Percentiles rank a stretch among this genome's conserved stretches.
Evolutionary conservation across 1,139 yeast species (phyloP).

Genomic region (Zygoascus hellenicus): DNA sequence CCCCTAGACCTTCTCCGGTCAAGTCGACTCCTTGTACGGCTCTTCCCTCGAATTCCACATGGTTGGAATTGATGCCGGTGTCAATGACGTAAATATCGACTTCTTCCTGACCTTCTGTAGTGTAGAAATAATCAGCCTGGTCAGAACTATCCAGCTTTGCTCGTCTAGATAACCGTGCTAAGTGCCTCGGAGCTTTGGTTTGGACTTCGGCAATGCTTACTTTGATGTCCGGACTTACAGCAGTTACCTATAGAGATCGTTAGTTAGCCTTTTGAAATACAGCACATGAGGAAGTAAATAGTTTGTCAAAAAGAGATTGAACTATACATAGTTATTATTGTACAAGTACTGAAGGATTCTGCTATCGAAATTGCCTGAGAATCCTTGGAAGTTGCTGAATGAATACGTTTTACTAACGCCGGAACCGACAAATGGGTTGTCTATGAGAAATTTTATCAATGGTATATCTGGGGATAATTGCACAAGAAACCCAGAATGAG

Average conservation of each 20-base stretch:
- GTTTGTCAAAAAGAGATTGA: background rate
- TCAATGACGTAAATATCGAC: conserved; percentile 78
- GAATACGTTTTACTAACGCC: conserved; percentile 26
- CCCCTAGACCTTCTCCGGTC: conserved; percentile 60
- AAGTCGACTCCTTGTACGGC: conserved; percentile 55
- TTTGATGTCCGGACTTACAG: conserved; percentile 28
- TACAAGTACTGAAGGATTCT: conserved; percentile 19
- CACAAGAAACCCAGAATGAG: conserved; percentile 22
- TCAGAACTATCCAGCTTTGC: conserved; percentile 30
- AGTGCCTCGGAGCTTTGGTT: conserved; percentile 60
- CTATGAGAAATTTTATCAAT: conserved; percentile 21
- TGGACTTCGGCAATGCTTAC: conserved; percentile 35
- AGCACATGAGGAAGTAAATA: background rate
- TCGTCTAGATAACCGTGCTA: conserved; percentile 58
- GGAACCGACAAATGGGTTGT: conserved; percentile 22
- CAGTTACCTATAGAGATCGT: conserved; percentile 22
- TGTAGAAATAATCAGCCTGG: conserved; percentile 32
- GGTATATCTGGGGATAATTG: conserved; percentile 23
- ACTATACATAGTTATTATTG: conserved; percentile 19
- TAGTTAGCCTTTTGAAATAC: background rate
- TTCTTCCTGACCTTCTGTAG: conserved; percentile 39
- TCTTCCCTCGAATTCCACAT: conserved; percentile 63
- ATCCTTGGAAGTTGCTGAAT: conserved; percentile 28
- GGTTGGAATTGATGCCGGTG: conserved; percentile 58
- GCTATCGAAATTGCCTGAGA: conserved; percentile 27